Evolutionary conservation across 139 green algal species (phyloP), one percentile per base, ranked within the genome.

Genomic region (Micractinium conductrix): DNA sequence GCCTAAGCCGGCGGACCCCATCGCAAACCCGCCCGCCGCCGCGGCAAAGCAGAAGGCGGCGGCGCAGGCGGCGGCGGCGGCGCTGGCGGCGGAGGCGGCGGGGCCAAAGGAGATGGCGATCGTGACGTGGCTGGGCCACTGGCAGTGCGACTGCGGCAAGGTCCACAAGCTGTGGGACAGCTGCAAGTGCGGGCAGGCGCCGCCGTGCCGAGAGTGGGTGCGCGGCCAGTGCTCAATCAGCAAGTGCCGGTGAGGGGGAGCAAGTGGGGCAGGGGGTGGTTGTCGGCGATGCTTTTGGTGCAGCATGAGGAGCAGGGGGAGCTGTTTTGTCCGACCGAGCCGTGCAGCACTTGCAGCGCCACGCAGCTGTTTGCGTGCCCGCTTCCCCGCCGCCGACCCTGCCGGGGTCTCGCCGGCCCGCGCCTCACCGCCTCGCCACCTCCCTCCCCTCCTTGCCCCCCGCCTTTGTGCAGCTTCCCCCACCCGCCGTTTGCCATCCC

Each of bases 81-180:
- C 79, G 26, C 40, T 74, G 50, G 74, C 73, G 14, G 79, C 79
- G 26, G 84, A 84, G 63, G 42, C 50, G 42, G 8, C 58, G 22
- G 69, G 69, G 22, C 55, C 72, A 3, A 81, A 88, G 60, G 84
- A 88, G 67, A 85, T 88, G 84, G 76, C 74, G 9, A 88, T 88
- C 5, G 74, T 88, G 38, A 86, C 84, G 8, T 88, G 84, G 84
- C 62, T 88, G 79, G 84, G 84, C 44, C 84, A 88, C 79, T 88
- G 84, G 84, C 84, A 88, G 62, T 88, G 84, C 67, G 48, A 85
- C 60, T 88, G 84, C 84, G 84, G 84, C 79, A 79, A 79, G 60
- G 84, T 88, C 24, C 84, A 84, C 79, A 88, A 88, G 78, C 84
- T 88, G 43, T 88, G 84, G 84, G 84, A 88, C 60, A 68, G 75